These are phyloP conservation scores for Cunninghamia lanceolata DNA, from an alignment of 75 land plant species.

Conservation along the genomic window DNA sequence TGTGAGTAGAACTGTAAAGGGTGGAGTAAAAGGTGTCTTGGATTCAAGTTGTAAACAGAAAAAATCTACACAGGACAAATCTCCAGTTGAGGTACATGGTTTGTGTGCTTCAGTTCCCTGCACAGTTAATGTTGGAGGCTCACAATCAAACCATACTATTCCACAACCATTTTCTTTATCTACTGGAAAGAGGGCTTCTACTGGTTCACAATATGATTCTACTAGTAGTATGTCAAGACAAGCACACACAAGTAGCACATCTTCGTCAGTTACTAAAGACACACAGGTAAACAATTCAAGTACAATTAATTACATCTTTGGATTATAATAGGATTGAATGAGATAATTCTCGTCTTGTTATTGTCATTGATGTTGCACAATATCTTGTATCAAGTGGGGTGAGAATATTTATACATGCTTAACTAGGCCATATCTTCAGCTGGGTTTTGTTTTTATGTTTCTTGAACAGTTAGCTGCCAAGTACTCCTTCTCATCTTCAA, in stretches of 20 bases:
- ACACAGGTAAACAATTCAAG: neutral
- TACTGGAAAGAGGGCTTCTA: constrained; percentile 72
- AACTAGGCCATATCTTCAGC: neutral
- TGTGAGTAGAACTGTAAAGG: neutral
- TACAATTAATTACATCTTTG: neutral
- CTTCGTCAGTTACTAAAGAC: neutral
- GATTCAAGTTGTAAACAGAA: neutral
- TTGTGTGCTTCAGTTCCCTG: neutral
- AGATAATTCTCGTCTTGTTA: neutral
- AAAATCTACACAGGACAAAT: neutral
- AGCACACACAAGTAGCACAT: neutral
- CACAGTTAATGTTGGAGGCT: constrained; percentile 13
- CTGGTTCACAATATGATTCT: constrained; percentile 32
- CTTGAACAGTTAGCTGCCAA: constrained; percentile 3
- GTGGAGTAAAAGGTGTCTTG: neutral
- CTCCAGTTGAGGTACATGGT: neutral
- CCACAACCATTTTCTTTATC: constrained; percentile 80
- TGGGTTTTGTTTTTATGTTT: neutral
- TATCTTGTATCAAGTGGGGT: neutral
- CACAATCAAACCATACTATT: constrained; percentile 46
- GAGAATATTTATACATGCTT: neutral
- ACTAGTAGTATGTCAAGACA: constrained; percentile 2
- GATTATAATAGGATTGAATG: neutral
- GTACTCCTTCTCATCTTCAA: neutral
- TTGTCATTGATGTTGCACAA: neutral